Conservation (phyloP, 441 rosid genomes). For the Gossypium aridum region DNA sequence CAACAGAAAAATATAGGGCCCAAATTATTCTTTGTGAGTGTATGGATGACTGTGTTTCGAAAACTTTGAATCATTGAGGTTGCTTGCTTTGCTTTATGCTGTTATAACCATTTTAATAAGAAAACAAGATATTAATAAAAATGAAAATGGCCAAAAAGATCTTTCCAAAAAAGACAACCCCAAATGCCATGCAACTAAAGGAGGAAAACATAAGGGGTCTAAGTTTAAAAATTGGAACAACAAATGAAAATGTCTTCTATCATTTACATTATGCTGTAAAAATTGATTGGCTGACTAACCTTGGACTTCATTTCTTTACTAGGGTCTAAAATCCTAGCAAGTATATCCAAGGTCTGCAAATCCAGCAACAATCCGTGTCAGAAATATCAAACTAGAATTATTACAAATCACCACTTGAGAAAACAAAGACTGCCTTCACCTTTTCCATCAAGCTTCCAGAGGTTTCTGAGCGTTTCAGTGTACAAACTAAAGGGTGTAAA, state of each 20-base stretch:
- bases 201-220: neutral
- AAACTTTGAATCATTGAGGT: neutral
- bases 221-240: neutral
- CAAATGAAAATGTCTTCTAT: neutral
- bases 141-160: neutral
- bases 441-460: constrained; percentile 45
- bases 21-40: neutral
- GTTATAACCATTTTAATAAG: neutral
- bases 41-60: neutral
- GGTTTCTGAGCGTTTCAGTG: constrained; percentile 40
- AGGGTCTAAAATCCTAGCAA: constrained; percentile 64
- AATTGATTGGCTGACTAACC: constrained; percentile 40
- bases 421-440: constrained; percentile 33
- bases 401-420: neutral
- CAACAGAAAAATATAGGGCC: neutral
- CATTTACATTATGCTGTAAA: constrained; percentile 3
- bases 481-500: constrained; percentile 39
- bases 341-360: constrained; percentile 60
- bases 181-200: neutral
- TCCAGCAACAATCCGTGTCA: constrained; percentile 16
- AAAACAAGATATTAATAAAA: neutral
- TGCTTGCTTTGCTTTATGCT: neutral
- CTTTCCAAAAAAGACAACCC: neutral
- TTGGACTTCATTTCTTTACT: constrained; percentile 63
- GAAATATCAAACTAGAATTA: constrained; percentile 7